Conservation (phyloP, 495 filamentous ascomycete species). For the Penicillium ochrochloron region DNA sequence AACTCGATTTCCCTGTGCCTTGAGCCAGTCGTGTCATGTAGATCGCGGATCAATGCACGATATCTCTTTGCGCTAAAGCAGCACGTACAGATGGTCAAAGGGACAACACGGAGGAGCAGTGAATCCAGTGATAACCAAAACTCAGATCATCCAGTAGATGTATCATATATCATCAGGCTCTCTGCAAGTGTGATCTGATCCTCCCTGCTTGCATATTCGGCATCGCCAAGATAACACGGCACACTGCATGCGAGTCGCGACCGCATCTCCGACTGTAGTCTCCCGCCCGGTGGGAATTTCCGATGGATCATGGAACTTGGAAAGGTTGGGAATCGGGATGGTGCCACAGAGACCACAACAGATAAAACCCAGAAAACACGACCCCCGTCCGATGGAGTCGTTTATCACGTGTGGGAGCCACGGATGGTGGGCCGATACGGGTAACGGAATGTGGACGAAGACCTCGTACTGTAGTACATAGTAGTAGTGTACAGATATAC, state of each 20-base stretch:
- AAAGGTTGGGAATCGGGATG: neutral
- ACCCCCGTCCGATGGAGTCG: conserved; percentile 16
- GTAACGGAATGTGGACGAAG: conserved; percentile 25
- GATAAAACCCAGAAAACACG: neutral
- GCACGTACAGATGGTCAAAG: neutral
- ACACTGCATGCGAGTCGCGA: neutral
- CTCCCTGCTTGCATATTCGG: conserved; percentile 18
- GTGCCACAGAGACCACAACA: conserved; percentile 12
- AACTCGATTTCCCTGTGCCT: neutral
- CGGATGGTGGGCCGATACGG: conserved; percentile 24
- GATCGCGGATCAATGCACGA: conserved; percentile 12
- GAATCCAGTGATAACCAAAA: neutral
- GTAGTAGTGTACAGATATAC: no score
- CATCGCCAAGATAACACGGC: conserved; percentile 4
- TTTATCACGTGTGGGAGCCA: conserved; percentile 11
- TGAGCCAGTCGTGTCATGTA: conserved; percentile 1
- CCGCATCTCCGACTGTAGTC: conserved; percentile 11
- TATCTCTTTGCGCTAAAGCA: neutral
- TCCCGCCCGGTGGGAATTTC: neutral
- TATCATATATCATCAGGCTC: neutral
- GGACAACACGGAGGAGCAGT: neutral
- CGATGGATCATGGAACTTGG: neutral
- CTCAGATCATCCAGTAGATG: neutral
- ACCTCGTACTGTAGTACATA: no score
- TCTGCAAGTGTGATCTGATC: neutral